Base-by-base conservation (phyloP, 345 rosid genomes). In the Citropsis articulata region DNA sequence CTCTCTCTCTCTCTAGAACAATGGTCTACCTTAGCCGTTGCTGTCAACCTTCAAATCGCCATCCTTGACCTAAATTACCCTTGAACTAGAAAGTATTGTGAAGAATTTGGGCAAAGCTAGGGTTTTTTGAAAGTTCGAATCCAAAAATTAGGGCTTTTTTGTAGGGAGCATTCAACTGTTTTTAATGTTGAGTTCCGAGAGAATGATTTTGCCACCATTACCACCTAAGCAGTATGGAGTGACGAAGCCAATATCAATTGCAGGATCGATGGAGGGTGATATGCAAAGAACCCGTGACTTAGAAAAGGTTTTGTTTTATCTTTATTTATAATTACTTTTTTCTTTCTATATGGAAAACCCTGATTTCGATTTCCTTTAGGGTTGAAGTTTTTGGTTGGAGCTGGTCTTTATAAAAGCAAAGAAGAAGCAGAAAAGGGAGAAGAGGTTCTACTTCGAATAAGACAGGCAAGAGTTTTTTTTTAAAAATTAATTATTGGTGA, bases 231-330 rank as follows among this genome's bases (percentile, higher is more conserved):
- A 83, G 66, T 85, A 35, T 24, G 90, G 92, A 24, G 88, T 85
- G 2, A 88, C 89, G 33, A 82, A 89, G 74, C 95, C 93, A 64
- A 84, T 91, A 25, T 91, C 93, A 13, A 33, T 80, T 74, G 85
- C 88, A 13, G 91, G 86, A 56, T 93, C 93, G 7, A 79, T 83
- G 1, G 87, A 80, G 31, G 87, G 71, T n/a, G 95, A 91, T 86
- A 9, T 80, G 4, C 89, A 74, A 78, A 84, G 87, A 56, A 88
- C 73, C 67, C 77, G 71, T 30, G 88, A 85, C 55, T 86, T 91
- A 66, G 88, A 87, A 87, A 71, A 87, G 91, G 92, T 88, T 13
- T 62, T 6, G 72, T 6, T 77, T 16, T 76, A 14, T 48, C 19
- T 48, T 48, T 48, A 48, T 14, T 48, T 48, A 5, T 48, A 48